Evolutionary conservation across 2,329 filamentous ascomycete species (phyloP).

Genomic region (Sporothrix mexicana): DNA sequence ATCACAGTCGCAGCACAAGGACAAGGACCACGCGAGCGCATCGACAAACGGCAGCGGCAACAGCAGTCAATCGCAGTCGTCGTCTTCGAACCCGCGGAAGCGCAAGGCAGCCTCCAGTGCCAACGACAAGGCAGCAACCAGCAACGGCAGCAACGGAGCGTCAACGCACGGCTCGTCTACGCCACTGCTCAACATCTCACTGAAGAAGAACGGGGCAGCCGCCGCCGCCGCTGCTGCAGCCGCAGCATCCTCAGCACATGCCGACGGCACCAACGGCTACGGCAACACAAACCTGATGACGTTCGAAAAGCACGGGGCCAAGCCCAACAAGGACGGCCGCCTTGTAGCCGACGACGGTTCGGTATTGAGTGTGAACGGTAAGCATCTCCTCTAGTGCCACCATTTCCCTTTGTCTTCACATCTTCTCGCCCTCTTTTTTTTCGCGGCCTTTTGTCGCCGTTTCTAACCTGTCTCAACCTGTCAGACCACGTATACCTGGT

Average conservation of each 20-base stretch:
- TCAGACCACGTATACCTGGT: constrained; percentile 88
- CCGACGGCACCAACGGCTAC: constrained; percentile 44
- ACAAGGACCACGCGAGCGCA: constrained; percentile 38
- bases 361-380: constrained; percentile 82
- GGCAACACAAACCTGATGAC: constrained; percentile 85
- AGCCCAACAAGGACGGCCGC: constrained; percentile 71
- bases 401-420: neutral
- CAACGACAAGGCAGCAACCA: constrained; percentile 40
- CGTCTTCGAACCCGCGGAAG: constrained; percentile 68
- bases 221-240: constrained; percentile 45
- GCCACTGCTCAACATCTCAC: constrained; percentile 33
- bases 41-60: constrained; percentile 39
- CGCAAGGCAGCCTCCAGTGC: constrained; percentile 71
- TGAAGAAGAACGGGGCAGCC: constrained; percentile 36
- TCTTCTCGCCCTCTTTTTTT: neutral
- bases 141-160: constrained; percentile 17
- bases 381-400: too few species aligned
- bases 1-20: constrained; percentile 38
- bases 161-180: constrained; percentile 28
- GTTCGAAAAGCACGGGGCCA: constrained; percentile 74
- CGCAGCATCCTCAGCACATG: constrained; percentile 47
- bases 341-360: constrained; percentile 92
- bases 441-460: neutral
- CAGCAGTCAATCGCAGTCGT: constrained; percentile 52
- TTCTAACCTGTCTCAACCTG: constrained; percentile 30